A percentile compares a stretch with the other conserved stretches of the same genome.
Evolutionary conservation across 208 protist species (phyloP).

Genomic region (Chromosphaera perkinsii): DNA sequence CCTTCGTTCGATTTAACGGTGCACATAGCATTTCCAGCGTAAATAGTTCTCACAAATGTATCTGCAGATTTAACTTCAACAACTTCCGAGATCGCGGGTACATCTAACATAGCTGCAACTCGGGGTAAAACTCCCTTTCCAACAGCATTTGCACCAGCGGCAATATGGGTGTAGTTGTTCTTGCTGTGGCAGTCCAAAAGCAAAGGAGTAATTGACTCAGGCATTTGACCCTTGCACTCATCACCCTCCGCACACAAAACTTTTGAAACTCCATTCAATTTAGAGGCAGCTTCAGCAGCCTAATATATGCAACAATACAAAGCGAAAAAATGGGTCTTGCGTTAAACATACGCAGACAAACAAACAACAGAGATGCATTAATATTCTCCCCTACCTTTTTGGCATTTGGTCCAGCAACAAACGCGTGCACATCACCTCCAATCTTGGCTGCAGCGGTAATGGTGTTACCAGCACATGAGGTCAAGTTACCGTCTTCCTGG

Average conservation of each 20-base stretch:
- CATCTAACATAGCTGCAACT: slow-evolving; percentile 76
- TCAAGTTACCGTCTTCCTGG: slow-evolving; percentile 9
- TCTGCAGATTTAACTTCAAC: slow-evolving; percentile 73
- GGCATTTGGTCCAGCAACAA: slow-evolving; percentile 69
- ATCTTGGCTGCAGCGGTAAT: slow-evolving; percentile 24
- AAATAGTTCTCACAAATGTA: slow-evolving; percentile 90
- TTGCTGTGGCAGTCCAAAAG: slow-evolving; percentile 37
- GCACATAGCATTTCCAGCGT: slow-evolving; percentile 90
- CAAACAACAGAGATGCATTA: slow-evolving; percentile 10
- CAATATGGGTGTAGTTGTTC: slow-evolving; percentile 79
- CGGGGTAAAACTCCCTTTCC: slow-evolving; percentile 87
- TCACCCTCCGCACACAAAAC: slow-evolving; percentile 4
- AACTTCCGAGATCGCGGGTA: slow-evolving; percentile 81
- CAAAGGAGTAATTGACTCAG: slow-evolving; percentile 23
- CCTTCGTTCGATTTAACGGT: slow-evolving; percentile 79
- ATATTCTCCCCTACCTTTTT: too few relatives aligned
- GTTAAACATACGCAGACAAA: slow-evolving; percentile 7
- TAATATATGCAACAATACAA: too few relatives aligned
- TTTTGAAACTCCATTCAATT: slow-evolving; percentile 53
- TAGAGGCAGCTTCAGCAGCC: slow-evolving; percentile 15
- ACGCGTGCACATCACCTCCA: slow-evolving; percentile 60
- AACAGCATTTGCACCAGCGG: slow-evolving; percentile 78
- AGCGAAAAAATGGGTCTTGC: neutral
- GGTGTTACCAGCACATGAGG: neutral
- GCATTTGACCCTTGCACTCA: neutral